Base-by-base conservation (phyloP, 305 asterid genomes). In the Solanum hybrid region DNA sequence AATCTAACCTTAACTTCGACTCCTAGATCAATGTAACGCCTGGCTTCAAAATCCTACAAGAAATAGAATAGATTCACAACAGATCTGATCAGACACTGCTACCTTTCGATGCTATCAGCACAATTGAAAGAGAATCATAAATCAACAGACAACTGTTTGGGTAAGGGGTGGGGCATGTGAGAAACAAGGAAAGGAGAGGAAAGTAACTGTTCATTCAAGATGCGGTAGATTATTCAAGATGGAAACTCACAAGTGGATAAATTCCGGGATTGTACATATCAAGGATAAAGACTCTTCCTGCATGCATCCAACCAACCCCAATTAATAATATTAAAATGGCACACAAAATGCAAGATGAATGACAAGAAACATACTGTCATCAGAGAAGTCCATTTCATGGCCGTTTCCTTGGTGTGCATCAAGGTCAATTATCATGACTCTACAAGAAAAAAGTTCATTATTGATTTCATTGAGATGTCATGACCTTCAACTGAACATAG, bases 371-470 rank as follows among this genome's bases (percentile, higher is more conserved):
- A 90, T 95, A 97, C 99, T 92, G 93, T 97, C 99, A 87, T 89
- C 89, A 31, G 95, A 91, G 92, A 97, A 97, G 92, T 97, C 99
- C 61, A 90, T 94, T 88, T 95, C 99, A 90, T 97, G 99, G 88
- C 99, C 99, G 37, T 97, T 97, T 89, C 99, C 99, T 93, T 97
- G 99, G 94, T 97, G 99, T 36, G 99, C 99, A 93, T 97, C 99
- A 89, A 97, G 99, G 93, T 97, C 99, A 41, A 97, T 96, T 92
- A 97, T 97, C 98, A 97, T 94, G 91, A 94, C 98, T 95, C 99
- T 96, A 89, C 24, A 81, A 90, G 89, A 78, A 76, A 88, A 89
- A 33, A 57, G 24, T n/a, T 89, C 10, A 85, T 85, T 5, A 45
- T 5, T 38, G 27, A 57, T 33, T 26, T 57, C 75, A 45, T 26